Percentiles rank a stretch among this genome's conserved stretches.
Evolutionary conservation across 2,329 filamentous ascomycete genomes (phyloP).

Genomic region (Leptographium radiaticola): DNA sequence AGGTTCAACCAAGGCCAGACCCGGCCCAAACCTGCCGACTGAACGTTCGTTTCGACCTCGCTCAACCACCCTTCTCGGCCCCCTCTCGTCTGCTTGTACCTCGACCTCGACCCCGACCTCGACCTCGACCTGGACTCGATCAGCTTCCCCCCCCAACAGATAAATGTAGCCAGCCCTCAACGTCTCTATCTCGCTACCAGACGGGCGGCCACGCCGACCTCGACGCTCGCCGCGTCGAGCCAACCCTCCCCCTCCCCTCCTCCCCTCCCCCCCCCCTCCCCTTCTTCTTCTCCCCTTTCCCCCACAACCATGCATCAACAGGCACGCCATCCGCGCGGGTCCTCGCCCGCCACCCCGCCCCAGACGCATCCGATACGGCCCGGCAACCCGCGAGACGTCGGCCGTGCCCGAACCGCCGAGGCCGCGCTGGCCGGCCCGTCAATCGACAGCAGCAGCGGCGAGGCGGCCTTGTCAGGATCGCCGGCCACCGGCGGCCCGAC

Average conservation of each 20-base stretch:
- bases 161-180: too few species aligned
- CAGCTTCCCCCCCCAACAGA: too few species aligned
- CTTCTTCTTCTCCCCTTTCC: not conserved
- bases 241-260: too few species aligned
- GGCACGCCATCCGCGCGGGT: constrained; percentile 58
- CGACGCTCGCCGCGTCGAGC: not conserved
- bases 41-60: too few species aligned
- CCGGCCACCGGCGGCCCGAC: constrained; percentile 29
- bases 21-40: too few species aligned
- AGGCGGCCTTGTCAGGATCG: constrained; percentile 27
- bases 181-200: too few species aligned
- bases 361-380: constrained; percentile 59
- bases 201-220: constrained; percentile 4
- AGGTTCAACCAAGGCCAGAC: too few species aligned
- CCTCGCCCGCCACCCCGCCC: constrained; percentile 59
- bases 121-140: too few species aligned
- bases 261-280: not conserved
- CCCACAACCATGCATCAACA: constrained; percentile 74
- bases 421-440: constrained; percentile 19
- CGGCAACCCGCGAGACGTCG: constrained; percentile 59
- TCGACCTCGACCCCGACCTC: too few species aligned
- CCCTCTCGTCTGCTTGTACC: too few species aligned
- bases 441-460: constrained; percentile 9
- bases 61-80: too few species aligned
- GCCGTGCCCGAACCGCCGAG: constrained; percentile 29